Conservation (phyloP, 2,329 filamentous ascomycete genomes). For the Incumbomyces delicatus region DNA sequence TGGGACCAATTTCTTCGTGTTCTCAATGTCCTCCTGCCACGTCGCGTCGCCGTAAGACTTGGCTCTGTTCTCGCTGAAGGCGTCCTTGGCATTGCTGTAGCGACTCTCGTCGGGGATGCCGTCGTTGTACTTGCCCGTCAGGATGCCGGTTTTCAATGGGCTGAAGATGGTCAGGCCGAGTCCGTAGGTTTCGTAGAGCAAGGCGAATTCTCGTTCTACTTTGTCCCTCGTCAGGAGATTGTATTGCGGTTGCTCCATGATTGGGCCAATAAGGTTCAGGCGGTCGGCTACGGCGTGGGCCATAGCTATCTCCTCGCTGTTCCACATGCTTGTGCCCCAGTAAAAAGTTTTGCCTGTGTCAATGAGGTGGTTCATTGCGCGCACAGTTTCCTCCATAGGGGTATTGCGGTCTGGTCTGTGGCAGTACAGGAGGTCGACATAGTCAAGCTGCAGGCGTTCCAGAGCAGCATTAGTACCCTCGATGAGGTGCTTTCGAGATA, state of each 20-base stretch:
- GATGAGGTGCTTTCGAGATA: constrained; percentile 62
- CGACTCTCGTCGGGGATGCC: constrained; percentile 52
- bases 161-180: constrained; percentile 56
- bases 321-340: constrained; percentile 64
- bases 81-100: constrained; percentile 46
- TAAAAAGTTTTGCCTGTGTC: constrained; percentile 59
- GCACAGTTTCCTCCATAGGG: constrained; percentile 62
- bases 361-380: constrained; percentile 63
- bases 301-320: constrained; percentile 55
- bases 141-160: constrained; percentile 51
- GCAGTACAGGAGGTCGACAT: constrained; percentile 64
- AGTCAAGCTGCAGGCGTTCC: constrained; percentile 52
- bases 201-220: constrained; percentile 52
- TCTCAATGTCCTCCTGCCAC: constrained; percentile 40
- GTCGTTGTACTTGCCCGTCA: constrained; percentile 60
- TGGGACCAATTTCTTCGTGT: constrained; percentile 46
- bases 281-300: constrained; percentile 53
- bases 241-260: constrained; percentile 60
- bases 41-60: constrained; percentile 35
- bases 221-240: constrained; percentile 54
- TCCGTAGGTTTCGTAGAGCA: constrained; percentile 51
- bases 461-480: constrained; percentile 55
- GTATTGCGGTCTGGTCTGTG: constrained; percentile 58
- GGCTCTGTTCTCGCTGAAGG: constrained; percentile 43
- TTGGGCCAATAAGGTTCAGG: constrained; percentile 51